These are phyloP conservation scores for Dipodascus geniculatus DNA, from an alignment of 805 yeast genomes.

Conservation along the genomic window DNA sequence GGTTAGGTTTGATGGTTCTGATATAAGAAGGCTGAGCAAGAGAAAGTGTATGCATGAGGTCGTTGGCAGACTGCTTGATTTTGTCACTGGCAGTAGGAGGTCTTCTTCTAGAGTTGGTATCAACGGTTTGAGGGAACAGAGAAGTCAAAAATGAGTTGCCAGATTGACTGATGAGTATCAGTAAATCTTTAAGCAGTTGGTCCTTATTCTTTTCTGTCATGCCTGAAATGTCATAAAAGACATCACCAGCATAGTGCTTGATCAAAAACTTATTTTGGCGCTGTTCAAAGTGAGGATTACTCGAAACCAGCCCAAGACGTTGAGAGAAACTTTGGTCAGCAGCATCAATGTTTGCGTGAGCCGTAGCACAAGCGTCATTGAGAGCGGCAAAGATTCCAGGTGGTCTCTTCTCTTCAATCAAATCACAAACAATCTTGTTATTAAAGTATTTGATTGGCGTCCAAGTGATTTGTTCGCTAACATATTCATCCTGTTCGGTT, in stretches of 20 bases:
- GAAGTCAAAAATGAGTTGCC: constrained; percentile 47
- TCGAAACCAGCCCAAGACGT: constrained; percentile 71
- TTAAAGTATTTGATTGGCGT: constrained; percentile 94
- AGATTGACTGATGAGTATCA: constrained; percentile 67
- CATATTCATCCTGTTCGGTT: constrained; percentile 96
- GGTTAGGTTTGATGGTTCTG: constrained; percentile 95
- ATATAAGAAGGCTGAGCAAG: constrained; percentile 92
- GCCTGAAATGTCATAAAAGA: constrained; percentile 73
- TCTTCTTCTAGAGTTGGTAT: constrained; percentile 56
- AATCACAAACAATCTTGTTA: constrained; percentile 91
- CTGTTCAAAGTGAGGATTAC: constrained; percentile 79
- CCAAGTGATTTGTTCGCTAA: constrained; percentile 92
- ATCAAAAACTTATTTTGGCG: constrained; percentile 79
- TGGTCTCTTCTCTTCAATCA: constrained; percentile 87
- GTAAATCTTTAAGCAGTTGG: constrained; percentile 76
- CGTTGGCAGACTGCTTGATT: constrained; percentile 84
- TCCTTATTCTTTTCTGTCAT: constrained; percentile 98
- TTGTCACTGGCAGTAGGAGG: constrained; percentile 96
- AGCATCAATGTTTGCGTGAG: constrained; percentile 93
- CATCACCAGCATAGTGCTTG: constrained; percentile 98
- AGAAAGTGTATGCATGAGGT: constrained; percentile 77
- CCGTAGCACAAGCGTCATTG: constrained; percentile 95
- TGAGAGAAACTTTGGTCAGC: constrained; percentile 96
- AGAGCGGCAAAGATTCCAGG: constrained; percentile 95
- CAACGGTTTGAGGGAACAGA: constrained; percentile 55